Percentiles rank a stretch among this genome's conserved stretches.
Evolutionary conservation across 1,284 basidiomycete species (phyloP).

Genomic region (Blastosporella zonata): DNA sequence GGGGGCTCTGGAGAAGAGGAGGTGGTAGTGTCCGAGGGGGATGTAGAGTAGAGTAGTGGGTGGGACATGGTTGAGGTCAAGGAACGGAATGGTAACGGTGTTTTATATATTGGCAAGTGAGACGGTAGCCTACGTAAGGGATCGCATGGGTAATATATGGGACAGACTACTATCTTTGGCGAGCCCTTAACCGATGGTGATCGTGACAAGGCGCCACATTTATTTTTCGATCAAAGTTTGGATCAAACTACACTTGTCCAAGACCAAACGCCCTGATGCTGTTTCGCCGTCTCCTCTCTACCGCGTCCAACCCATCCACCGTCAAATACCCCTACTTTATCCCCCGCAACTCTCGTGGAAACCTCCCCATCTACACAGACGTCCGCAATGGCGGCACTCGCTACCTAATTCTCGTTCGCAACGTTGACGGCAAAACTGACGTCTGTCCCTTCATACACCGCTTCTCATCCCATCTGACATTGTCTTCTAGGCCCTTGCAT

Average conservation of each 20-base stretch:
- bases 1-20: conserved; percentile 21
- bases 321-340: conserved; percentile 50
- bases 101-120: conserved; percentile 25
- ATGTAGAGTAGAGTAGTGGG: conserved; percentile 10
- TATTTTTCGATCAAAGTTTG: conserved; percentile 15
- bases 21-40: conserved; percentile 20
- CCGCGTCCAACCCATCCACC: background rate
- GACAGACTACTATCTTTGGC: conserved; percentile 4
- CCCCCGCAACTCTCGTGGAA: conserved; percentile 58
- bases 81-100: background rate
- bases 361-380: conserved; percentile 72
- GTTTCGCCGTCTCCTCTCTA: conserved; percentile 9
- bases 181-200: conserved; percentile 4
- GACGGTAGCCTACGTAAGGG: conserved; percentile 24
- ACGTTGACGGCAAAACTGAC: conserved; percentile 39
- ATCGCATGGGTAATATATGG: conserved; percentile 18
- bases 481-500: conserved; percentile 46
- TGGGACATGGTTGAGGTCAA: conserved; percentile 12
- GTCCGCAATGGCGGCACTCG: conserved; percentile 61
- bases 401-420: conserved; percentile 42
- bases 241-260: conserved; percentile 11
- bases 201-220: conserved; percentile 20
- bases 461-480: conserved; percentile 10
- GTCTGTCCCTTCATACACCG: conserved; percentile 25
- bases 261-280: conserved; percentile 10